phyloP scores from a whole-genome alignment of 441 rosid species.

The Croton setiger region DNA sequence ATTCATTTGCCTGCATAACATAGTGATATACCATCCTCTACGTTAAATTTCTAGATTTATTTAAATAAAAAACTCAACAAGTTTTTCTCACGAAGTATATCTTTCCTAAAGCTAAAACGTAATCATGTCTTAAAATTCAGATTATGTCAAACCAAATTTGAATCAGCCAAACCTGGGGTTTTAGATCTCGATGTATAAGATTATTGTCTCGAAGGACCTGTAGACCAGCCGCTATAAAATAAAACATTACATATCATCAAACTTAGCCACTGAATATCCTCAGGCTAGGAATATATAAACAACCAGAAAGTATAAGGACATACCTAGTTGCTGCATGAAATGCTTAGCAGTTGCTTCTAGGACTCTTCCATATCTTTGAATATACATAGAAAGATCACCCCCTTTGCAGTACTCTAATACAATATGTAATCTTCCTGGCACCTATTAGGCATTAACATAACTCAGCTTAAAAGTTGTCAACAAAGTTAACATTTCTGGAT shows the following conservation, averaged over 20 bases:
- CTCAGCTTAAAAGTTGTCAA: not conserved
- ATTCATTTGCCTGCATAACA: not conserved
- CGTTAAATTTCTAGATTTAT: not conserved
- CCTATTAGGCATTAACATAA: constrained; percentile 38
- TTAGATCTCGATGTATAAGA: constrained; percentile 93
- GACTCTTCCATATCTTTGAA: constrained; percentile 66
- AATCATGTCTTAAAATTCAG: constrained; percentile 12
- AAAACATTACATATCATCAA: constrained; percentile 15
- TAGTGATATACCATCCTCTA: not conserved
- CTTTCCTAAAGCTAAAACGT: not conserved
- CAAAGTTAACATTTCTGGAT: not conserved
- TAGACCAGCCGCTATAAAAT: constrained; percentile 69
- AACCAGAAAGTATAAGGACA: not conserved
- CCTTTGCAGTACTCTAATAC: constrained; percentile 93
- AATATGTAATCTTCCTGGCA: constrained; percentile 74
- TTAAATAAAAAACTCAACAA: not conserved
- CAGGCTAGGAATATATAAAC: not conserved
- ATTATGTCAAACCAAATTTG: constrained; percentile 15
- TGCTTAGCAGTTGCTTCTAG: constrained; percentile 81
- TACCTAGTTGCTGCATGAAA: constrained; percentile 83
- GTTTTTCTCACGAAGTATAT: not conserved
- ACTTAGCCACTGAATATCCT: constrained; percentile 18
- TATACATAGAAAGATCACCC: constrained; percentile 87
- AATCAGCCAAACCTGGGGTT: constrained; percentile 78
- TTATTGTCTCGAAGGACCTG: constrained; percentile 88